Evolutionary conservation across 352 stramenopile species (phyloP), one percentile per base, ranked within the genome.

Genomic region (Ochromonadaceae sp.): DNA sequence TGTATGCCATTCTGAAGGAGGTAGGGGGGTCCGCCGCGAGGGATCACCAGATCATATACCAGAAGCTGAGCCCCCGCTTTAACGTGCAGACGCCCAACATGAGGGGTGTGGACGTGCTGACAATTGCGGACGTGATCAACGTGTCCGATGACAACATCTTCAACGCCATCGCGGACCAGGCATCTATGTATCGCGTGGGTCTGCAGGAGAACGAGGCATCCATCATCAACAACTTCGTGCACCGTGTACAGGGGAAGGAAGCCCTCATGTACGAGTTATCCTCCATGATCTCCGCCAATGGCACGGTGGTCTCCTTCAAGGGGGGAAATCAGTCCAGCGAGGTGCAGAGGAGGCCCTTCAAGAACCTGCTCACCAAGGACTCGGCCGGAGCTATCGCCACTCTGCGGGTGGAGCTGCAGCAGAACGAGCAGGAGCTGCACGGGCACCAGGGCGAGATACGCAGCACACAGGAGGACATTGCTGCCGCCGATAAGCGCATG

Each of bases 131-230:
- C 14, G 35, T 9, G 22, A 10, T 63, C 4, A 30, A 52, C 17
- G 20, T 47, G 10, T 20, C 31, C 31, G 4, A 52, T 2, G 55
- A 63, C 52, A 50, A 52, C 25, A 34, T 63, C 9, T 63, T 52
- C 26, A 63, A 63, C 40, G 20, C 25, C 52, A 31, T 63, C 3
- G 38, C 52, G 10, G 55, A 63, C 26, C 55, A 63, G 28, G 36
- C n/a, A 2, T 22, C 2, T n/a, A 52, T 63, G 34, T 39, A 63
- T 10, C 34, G 38, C 39, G 28, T 50, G 1, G 22, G 17, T 38
- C 4, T 63, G 25, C 39, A 9, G n/a, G 7, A 7, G 7, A 20
- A 50, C 41, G 40, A 63, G 28, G 2, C 32, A 3, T 35, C 25
- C 25, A 31, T 41, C 25, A 36, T 60, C n/a, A 10, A 53, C 34